Base-by-base conservation (phyloP, 352 stramenopile genomes). In the Elongisporangium anandrum region DNA sequence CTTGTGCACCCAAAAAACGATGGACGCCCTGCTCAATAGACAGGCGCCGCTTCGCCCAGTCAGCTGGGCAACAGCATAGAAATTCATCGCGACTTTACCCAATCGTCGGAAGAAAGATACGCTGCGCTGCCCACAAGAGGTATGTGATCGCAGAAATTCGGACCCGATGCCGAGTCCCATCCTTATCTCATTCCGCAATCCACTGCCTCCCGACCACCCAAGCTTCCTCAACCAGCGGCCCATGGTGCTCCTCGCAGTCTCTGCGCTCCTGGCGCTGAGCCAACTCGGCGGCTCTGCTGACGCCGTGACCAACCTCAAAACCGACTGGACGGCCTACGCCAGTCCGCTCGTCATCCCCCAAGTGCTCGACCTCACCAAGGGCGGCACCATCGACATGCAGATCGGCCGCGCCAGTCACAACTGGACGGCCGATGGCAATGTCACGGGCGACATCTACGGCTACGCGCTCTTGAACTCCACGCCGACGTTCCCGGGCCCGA, bases 391-490 rank as follows among this genome's bases (percentile, higher is more conserved):
- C 45, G 65, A 77, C 19, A 81, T 81, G 73, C 54, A 81, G 20
- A 81, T 79, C 8, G 70, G 49, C 20, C 68, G 64, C 5, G 55
- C 64, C 1, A 51, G 57, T 9, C 73, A 81, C 59, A 75, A 73
- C 41, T 81, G 70, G 70, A 77, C 69, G 16, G 55, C 54, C 12
- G 61, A 71, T 34, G 73, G 70, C 17, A 64, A 56, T 15, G 50
- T 76, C 23, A 53, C 65, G 29, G 77, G 77, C 4, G 49, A 83
- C 3, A 72, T 84, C 49, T 81, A 79, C 54, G 73, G 73, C 39
- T 81, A 81, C 59, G 68, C 45, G 12, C 64, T 75, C 26, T 67
- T 54, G 51, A 75, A 75, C 52, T 66, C 60, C 17, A 73, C 67
- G 15, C 52, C 61, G 5, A 79, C 73, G 12, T 61, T 59, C 21